These are phyloP conservation scores for Coniophora puteana DNA, from an alignment of 1,284 basidiomycete genomes.

Conservation along the genomic window DNA sequence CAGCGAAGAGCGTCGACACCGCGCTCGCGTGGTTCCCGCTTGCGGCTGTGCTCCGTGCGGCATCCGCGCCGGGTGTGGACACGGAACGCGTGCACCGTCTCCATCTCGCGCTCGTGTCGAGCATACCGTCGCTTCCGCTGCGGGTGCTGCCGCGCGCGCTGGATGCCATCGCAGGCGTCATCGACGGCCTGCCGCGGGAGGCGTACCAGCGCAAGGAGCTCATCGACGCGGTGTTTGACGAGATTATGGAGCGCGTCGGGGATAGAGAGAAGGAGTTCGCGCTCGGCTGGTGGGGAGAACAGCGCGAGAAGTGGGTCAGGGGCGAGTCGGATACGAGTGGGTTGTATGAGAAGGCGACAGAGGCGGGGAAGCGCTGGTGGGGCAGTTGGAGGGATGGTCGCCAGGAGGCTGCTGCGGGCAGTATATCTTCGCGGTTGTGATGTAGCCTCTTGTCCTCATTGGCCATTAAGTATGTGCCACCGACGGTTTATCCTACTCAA, in stretches of 20 bases:
- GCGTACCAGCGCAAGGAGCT: constrained; percentile 39
- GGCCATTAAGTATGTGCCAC: no score
- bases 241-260: constrained; percentile 58
- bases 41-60: constrained; percentile 41
- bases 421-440: no score
- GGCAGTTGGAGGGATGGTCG: neutral
- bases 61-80: constrained; percentile 12
- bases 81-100: constrained; percentile 45
- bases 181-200: constrained; percentile 20
- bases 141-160: constrained; percentile 50
- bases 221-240: constrained; percentile 50
- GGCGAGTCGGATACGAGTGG: neutral
- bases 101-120: constrained; percentile 55
- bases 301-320: constrained; percentile 24
- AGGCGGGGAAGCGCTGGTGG: neutral
- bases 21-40: constrained; percentile 63
- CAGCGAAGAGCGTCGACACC: constrained; percentile 33
- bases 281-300: constrained; percentile 65
- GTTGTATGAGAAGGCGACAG: neutral
- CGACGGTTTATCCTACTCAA: no score
- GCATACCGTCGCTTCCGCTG: constrained; percentile 53
- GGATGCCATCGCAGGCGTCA: constrained; percentile 37
- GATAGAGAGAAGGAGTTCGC: constrained; percentile 62
- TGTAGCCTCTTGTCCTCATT: no score
- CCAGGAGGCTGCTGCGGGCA: no score